Conservation (phyloP, 257 asterid genomes). For the Asclepias syriaca region DNA sequence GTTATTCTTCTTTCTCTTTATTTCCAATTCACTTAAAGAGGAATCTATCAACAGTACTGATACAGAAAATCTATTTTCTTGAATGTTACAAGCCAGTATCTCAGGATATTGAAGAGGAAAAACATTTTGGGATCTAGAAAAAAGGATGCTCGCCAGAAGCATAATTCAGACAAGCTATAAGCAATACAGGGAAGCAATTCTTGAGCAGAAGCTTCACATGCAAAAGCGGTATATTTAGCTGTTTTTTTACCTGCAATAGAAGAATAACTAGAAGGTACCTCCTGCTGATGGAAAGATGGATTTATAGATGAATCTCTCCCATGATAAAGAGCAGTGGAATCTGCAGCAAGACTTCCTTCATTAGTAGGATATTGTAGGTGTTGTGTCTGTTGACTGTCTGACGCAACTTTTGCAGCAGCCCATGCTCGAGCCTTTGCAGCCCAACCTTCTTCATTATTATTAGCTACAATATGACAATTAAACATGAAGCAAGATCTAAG, state of each 20-base stretch:
- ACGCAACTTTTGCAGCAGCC: constrained; percentile 81
- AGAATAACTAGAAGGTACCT: constrained; percentile 99
- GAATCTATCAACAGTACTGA: background rate
- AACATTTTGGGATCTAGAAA: background rate
- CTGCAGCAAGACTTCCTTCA: constrained; percentile 48
- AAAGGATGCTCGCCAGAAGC: background rate
- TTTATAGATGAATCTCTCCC: constrained; percentile 54
- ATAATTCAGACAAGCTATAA: constrained; percentile 8
- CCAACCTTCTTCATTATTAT: constrained; percentile 82
- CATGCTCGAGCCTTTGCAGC: constrained; percentile 97
- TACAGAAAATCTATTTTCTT: background rate
- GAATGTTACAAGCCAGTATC: constrained; percentile 7
- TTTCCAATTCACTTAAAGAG: background rate
- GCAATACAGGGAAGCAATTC: constrained; percentile 27
- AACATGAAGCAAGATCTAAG: background rate
- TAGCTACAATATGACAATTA: constrained; percentile 27
- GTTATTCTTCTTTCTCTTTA: background rate
- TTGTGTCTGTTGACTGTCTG: constrained; percentile 54
- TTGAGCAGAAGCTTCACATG: constrained; percentile 41
- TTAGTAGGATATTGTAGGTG: constrained; percentile 16
- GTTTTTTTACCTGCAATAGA: constrained; percentile 93
- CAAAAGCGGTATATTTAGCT: constrained; percentile 38
- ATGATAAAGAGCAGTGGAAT: constrained; percentile 43
- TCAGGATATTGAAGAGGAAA: background rate
- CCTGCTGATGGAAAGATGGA: constrained; percentile 92